Conservation (phyloP, 176 grass and related monocot genomes). For the Microstegium vimineum region DNA sequence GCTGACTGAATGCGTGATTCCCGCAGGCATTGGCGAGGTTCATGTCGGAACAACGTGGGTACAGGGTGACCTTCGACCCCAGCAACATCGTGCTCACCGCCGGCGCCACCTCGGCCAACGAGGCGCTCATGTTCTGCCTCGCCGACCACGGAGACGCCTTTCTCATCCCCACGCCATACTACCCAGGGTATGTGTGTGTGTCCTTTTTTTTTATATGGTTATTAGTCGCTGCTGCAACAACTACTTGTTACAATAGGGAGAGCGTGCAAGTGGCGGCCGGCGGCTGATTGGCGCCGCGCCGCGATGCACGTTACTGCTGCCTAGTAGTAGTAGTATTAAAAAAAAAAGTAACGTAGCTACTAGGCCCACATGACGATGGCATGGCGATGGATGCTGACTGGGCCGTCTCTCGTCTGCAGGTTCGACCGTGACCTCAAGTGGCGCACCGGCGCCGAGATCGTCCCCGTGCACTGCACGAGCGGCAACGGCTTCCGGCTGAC, state of each 20-base stretch:
- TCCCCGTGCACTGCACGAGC: conserved; percentile 76
- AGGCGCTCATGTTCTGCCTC: conserved; percentile 89
- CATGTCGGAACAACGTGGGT: conserved; percentile 66
- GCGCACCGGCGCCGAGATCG: conserved; percentile 88
- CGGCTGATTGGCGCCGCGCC: neutral
- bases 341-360: too few species aligned
- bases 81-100: conserved; percentile 82
- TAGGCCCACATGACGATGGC: neutral
- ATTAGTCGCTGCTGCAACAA: neutral
- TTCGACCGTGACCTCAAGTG: conserved; percentile 98
- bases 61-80: conserved; percentile 61
- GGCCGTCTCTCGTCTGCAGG: conserved; percentile 18
- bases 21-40: conserved; percentile 73
- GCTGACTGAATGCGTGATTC: neutral
- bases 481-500: conserved; percentile 65
- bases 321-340: too few species aligned
- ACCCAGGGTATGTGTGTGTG: conserved; percentile 59
- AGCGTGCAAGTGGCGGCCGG: conserved; percentile 25
- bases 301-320: neutral
- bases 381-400: neutral
- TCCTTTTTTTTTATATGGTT: too few species aligned
- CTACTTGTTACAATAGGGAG: neutral
- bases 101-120: conserved; percentile 87
- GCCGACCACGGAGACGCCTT: conserved; percentile 81
- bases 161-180: conserved; percentile 90